Percentiles rank a stretch among this genome's conserved stretches.
Evolutionary conservation across 2,329 filamentous ascomycete species (phyloP).

Genomic region (Pestalotiopsis sp.): DNA sequence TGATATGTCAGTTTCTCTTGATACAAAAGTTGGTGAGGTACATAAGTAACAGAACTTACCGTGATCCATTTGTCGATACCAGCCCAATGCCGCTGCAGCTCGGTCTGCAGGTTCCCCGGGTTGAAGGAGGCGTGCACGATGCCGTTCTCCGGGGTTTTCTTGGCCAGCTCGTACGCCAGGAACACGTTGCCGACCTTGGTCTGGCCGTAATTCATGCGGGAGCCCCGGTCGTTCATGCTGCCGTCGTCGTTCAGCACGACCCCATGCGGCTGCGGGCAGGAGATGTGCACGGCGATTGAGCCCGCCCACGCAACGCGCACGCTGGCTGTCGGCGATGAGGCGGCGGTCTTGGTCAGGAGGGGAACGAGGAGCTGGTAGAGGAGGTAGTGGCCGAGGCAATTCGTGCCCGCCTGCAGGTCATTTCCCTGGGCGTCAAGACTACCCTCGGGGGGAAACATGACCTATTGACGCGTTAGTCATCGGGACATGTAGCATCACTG

Average conservation of each 20-base stretch:
- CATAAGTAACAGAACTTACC: background rate
- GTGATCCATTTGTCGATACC: background rate
- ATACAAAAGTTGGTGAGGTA: background rate
- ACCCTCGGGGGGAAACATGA: background rate
- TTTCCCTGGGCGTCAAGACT: slow-evolving; percentile 8
- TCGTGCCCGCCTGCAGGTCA: slow-evolving; percentile 7
- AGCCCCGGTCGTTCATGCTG: background rate
- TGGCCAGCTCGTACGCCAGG: background rate
- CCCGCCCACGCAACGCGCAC: slow-evolving; percentile 29
- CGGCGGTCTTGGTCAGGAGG: background rate
- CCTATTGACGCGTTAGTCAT: background rate
- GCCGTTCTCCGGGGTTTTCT: background rate
- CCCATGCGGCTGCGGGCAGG: background rate
- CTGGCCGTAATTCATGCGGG: background rate
- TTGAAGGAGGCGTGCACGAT: slow-evolving; percentile 11
- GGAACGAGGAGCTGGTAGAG: background rate
- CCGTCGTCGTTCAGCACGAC: background rate
- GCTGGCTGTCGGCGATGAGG: background rate
- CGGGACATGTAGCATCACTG: background rate
- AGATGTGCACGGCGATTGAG: background rate
- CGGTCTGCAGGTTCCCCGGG: slow-evolving; percentile 6
- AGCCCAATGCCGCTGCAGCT: slow-evolving; percentile 2
- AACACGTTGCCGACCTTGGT: background rate
- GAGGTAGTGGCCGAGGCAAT: slow-evolving; percentile 1
- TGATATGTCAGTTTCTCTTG: background rate